phyloP scores from a whole-genome alignment of 1,139 yeast species.

The Hanseniaspora sp. region DNA sequence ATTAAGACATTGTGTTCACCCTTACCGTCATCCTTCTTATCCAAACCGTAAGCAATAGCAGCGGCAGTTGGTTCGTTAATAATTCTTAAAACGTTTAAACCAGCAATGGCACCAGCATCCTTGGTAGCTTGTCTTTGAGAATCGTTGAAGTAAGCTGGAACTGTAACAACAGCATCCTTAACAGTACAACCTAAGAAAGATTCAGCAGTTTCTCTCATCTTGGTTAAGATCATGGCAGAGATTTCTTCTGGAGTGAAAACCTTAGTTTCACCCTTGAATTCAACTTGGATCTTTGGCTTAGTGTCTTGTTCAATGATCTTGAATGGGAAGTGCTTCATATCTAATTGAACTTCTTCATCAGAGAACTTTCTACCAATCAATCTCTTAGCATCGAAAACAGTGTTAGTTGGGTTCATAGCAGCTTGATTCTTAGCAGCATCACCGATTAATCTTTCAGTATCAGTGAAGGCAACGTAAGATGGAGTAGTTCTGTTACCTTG shows the following conservation, averaged over 20 bases:
- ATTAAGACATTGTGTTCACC: slow-evolving; percentile 77
- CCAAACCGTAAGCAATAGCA: slow-evolving; percentile 94
- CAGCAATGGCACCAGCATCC: slow-evolving; percentile 97
- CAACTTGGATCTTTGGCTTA: slow-evolving; percentile 99
- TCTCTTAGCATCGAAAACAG: slow-evolving; percentile 95
- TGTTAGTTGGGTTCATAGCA: slow-evolving; percentile 95
- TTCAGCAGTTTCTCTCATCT: slow-evolving; percentile 92
- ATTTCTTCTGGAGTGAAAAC: slow-evolving; percentile 87
- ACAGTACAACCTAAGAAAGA: slow-evolving; percentile 75
- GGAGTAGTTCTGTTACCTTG: slow-evolving; percentile 99
- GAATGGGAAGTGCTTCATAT: slow-evolving; percentile 91
- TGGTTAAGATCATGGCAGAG: slow-evolving; percentile 92
- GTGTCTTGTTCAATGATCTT: slow-evolving; percentile 80
- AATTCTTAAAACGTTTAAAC: slow-evolving; percentile 89
- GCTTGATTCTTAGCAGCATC: slow-evolving; percentile 99
- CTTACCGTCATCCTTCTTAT: slow-evolving; percentile 52
- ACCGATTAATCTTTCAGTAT: slow-evolving; percentile 92
- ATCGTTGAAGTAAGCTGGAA: slow-evolving; percentile 96
- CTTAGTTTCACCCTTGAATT: slow-evolving; percentile 74
- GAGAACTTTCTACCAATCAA: slow-evolving; percentile 96
- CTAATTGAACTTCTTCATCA: slow-evolving; percentile 93
- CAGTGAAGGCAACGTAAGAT: slow-evolving; percentile 96
- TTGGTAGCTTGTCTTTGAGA: slow-evolving; percentile 98
- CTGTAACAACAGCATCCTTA: slow-evolving; percentile 88
- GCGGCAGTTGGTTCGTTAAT: slow-evolving; percentile 99